Percentiles rank a stretch among this genome's conserved stretches.
Evolutionary conservation across 805 yeast species (phyloP).

Genomic region (Candida orba): DNA sequence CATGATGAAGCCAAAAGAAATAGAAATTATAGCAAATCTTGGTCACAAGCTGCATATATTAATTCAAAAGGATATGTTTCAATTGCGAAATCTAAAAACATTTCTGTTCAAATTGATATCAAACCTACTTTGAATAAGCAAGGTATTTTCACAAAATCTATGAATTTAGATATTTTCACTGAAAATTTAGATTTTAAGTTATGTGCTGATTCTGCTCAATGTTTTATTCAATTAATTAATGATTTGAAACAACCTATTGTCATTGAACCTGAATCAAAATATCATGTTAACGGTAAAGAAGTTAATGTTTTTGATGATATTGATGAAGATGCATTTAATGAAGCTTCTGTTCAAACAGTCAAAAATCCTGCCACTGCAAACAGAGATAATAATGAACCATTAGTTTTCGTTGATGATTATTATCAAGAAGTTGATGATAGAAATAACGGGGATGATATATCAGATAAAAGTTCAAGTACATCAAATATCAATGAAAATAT

Average conservation of each 20-base stretch:
- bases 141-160: constrained; percentile 7
- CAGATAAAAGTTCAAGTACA: constrained; percentile 26
- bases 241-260: constrained; percentile 67
- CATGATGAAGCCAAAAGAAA: constrained; percentile 23
- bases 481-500: constrained; percentile 16
- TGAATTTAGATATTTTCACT: constrained; percentile 41
- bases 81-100: constrained; percentile 39
- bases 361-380: not conserved
- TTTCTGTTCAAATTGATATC: constrained; percentile 13
- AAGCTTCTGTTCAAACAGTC: not conserved
- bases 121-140: constrained; percentile 26
- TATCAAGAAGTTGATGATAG: constrained; percentile 4
- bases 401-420: constrained; percentile 22
- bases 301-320: constrained; percentile 36
- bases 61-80: constrained; percentile 43
- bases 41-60: constrained; percentile 37
- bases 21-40: constrained; percentile 21
- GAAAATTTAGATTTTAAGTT: constrained; percentile 44
- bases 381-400: constrained; percentile 4
- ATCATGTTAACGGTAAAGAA: constrained; percentile 29
- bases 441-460: constrained; percentile 10
- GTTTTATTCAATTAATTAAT: constrained; percentile 56
- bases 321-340: constrained; percentile 26
- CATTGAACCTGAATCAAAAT: constrained; percentile 55
- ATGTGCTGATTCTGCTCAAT: constrained; percentile 83